Conservation (phyloP, 805 yeast species). For the Metschnikowia reukaufii region DNA sequence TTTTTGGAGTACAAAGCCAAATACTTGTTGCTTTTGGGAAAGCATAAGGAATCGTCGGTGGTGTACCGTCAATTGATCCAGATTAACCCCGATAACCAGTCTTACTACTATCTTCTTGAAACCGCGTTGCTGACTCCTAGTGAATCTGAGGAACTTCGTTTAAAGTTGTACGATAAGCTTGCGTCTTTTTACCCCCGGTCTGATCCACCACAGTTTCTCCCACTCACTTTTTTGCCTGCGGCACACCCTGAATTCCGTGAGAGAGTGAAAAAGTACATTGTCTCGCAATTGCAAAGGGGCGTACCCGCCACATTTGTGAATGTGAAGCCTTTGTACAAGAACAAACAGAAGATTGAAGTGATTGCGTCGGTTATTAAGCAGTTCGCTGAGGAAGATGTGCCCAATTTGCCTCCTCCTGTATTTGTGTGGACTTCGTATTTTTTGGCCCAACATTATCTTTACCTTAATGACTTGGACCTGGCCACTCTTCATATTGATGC, state of each 20-base stretch:
- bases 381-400: slow-evolving; percentile 37
- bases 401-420: slow-evolving; percentile 42
- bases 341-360: slow-evolving; percentile 35
- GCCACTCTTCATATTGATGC: slow-evolving; percentile 60
- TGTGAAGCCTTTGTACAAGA: slow-evolving; percentile 74
- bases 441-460: slow-evolving; percentile 74
- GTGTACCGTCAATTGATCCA: slow-evolving; percentile 68
- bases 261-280: slow-evolving; percentile 54
- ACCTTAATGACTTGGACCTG: slow-evolving; percentile 47
- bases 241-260: slow-evolving; percentile 46
- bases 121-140: slow-evolving; percentile 53
- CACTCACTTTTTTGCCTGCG: slow-evolving; percentile 68
- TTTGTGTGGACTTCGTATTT: slow-evolving; percentile 72
- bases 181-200: slow-evolving; percentile 74
- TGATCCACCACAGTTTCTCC: slow-evolving; percentile 77
- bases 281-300: slow-evolving; percentile 66
- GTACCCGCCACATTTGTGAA: slow-evolving; percentile 90
- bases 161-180: slow-evolving; percentile 63
- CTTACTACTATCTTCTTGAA: slow-evolving; percentile 69
- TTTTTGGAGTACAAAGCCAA: slow-evolving; percentile 67
- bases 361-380: slow-evolving; percentile 56
- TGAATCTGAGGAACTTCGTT: slow-evolving; percentile 49
- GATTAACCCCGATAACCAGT: slow-evolving; percentile 79
- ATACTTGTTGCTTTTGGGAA: slow-evolving; percentile 58
- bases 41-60: slow-evolving; percentile 61